Evolutionary conservation across 352 stramenopile genomes (phyloP).

Genomic region (Bremia lactucae): DNA sequence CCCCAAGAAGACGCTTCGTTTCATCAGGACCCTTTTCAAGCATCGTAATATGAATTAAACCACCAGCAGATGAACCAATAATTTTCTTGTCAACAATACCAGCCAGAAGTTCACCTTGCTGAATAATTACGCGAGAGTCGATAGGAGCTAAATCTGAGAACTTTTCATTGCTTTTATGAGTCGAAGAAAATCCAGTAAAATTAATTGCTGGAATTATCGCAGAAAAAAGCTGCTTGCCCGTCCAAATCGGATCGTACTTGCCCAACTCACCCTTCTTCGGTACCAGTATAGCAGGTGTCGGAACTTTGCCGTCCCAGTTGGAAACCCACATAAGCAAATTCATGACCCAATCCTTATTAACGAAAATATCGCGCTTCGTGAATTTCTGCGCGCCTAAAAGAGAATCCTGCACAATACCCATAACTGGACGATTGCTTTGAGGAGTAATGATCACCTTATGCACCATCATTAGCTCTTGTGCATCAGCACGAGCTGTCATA

Average conservation of each 20-base stretch:
- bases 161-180: slow-evolving; percentile 88
- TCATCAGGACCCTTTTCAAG: slow-evolving; percentile 87
- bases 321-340: slow-evolving; percentile 97
- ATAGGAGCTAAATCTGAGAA: slow-evolving; percentile 88
- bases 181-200: slow-evolving; percentile 91
- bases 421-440: slow-evolving; percentile 97
- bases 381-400: slow-evolving; percentile 96
- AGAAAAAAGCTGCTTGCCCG: slow-evolving; percentile 97
- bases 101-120: slow-evolving; percentile 93
- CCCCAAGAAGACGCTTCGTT: slow-evolving; percentile 81
- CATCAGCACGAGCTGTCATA: slow-evolving; percentile 94
- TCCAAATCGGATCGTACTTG: slow-evolving; percentile 91
- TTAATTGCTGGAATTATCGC: slow-evolving; percentile 96
- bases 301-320: slow-evolving; percentile 95
- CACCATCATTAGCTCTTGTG: slow-evolving; percentile 97
- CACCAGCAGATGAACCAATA: slow-evolving; percentile 93
- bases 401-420: slow-evolving; percentile 98
- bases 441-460: slow-evolving; percentile 97
- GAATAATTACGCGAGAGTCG: slow-evolving; percentile 95
- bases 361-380: slow-evolving; percentile 96
- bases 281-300: slow-evolving; percentile 94
- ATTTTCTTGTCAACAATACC: slow-evolving; percentile 99
- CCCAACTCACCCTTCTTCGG: slow-evolving; percentile 83
- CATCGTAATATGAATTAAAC: slow-evolving; percentile 97
- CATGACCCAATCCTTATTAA: slow-evolving; percentile 96